Base-by-base conservation (phyloP, 257 asterid species). In the Solanum okadae region DNA sequence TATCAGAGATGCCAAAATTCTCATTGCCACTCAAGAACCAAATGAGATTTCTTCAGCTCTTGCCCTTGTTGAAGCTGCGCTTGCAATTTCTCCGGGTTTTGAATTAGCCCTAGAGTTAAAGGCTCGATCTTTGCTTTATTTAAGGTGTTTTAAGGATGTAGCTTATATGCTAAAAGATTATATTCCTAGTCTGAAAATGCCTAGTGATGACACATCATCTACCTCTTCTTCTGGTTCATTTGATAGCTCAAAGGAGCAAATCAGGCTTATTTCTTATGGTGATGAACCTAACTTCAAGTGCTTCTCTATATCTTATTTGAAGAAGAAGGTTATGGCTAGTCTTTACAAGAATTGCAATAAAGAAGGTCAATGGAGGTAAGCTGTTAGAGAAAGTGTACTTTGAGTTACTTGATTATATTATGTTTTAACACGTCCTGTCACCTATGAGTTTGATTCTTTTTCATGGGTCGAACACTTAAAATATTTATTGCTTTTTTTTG, bases 281-380 rank as follows among this genome's bases (percentile, higher is more conserved):
- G 92, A 84, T 8, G 67, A 87, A 88, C 92, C 96, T 37, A 91
- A 92, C 46, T 92, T 96, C 90, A 95, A 91, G 89, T 96, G 99
- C 87, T 96, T 96, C 42, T 95, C 98, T 16, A 95, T 95, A 4
- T 92, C 96, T 11, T 98, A 96, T 89, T 93, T 96, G 97, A 96
- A 95, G 92, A 95, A 90, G 94, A 96, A 93, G 83, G 95, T 95
- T 73, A 87, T 95, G 93, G 94, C 97, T 44, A 96, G 98, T 5
- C 90, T 96, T 38, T 89, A 90, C 89, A 96, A 90, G 90, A 95
- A 91, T 88, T 93, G 91, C 72, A 94, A 95, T n/a, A 93, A 90
- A 29, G 94, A 94, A 90, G 94, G 93, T 76, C 95, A 92, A 89
- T 95, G 98, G 98, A 94, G 98, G 98, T 95, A 79, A 44, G 40